A percentile compares a stretch with the other conserved stretches of the same genome.
phyloP scores from a whole-genome alignment of 2,329 filamentous ascomycete species.

The Exophiala sideris region DNA sequence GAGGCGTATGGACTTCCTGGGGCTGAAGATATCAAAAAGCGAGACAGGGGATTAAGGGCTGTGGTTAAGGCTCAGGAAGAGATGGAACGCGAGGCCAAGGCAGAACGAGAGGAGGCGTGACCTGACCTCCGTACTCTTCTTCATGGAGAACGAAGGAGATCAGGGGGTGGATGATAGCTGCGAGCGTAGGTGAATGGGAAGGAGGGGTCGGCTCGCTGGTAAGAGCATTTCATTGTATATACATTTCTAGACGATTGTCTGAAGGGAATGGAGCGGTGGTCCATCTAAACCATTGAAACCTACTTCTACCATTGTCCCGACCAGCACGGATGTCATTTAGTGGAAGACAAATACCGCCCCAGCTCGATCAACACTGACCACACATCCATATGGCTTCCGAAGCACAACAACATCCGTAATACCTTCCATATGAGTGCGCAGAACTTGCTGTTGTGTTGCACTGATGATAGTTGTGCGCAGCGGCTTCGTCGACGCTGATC shows the following conservation, averaged over 20 bases:
- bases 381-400: conserved; percentile 88
- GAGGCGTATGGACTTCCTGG: conserved; percentile 19
- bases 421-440: conserved; percentile 82
- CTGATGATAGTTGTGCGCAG: conserved; percentile 81
- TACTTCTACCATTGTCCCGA: too few species aligned
- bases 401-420: conserved; percentile 85
- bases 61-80: conserved; percentile 14
- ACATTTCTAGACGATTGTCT: too few species aligned
- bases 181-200: too few species aligned
- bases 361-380: conserved; percentile 81
- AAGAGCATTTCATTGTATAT: too few species aligned
- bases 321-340: conserved; percentile 33
- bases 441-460: conserved; percentile 77
- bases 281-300: too few species aligned
- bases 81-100: too few species aligned
- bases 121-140: too few species aligned
- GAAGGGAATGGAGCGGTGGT: too few species aligned
- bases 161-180: too few species aligned
- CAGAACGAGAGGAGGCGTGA: too few species aligned
- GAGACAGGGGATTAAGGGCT: conserved; percentile 13
- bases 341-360: conserved; percentile 85
- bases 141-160: too few species aligned
- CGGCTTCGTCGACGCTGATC: conserved; percentile 40
- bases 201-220: too few species aligned
- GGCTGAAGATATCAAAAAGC: conserved; percentile 10